Conservation (phyloP, 2,329 filamentous ascomycete genomes). For the Aspergillus cejpii region DNA sequence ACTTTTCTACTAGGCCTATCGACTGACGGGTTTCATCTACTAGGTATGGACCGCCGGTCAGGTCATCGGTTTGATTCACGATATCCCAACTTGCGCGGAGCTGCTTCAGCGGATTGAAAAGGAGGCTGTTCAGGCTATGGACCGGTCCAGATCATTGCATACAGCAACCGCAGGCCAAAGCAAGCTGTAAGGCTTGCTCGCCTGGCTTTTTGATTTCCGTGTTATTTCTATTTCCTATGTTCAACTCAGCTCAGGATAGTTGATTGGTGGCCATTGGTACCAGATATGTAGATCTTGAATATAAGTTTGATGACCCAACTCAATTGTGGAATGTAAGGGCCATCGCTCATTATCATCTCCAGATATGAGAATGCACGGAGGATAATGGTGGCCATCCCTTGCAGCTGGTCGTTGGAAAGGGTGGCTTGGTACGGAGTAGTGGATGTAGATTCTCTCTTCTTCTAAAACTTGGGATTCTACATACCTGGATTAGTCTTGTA, state of each 20-base stretch:
- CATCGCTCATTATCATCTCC: background rate
- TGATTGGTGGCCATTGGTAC: background rate
- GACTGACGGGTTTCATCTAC: constrained; percentile 9
- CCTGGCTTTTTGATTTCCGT: background rate
- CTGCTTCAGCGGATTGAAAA: constrained; percentile 67
- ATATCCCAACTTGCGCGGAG: constrained; percentile 68
- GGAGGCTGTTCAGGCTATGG: constrained; percentile 63
- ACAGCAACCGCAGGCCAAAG: constrained; percentile 39
- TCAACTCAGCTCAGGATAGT: background rate
- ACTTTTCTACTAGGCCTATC: background rate
- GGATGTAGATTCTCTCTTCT: background rate
- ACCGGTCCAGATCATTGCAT: constrained; percentile 53
- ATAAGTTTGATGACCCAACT: background rate
- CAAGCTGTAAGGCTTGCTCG: constrained; percentile 47
- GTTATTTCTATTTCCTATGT: background rate
- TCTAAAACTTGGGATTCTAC: background rate
- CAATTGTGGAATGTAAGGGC: background rate
- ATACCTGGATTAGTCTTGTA: background rate
- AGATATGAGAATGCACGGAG: background rate
- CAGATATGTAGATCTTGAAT: background rate
- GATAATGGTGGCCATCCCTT: background rate
- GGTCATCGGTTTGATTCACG: constrained; percentile 82
- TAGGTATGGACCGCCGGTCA: constrained; percentile 96
- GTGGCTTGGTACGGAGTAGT: background rate
- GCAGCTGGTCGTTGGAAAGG: background rate